These are phyloP conservation scores for Tylopilus orsonianus DNA, from an alignment of 1,284 basidiomycete species.

Conservation along the genomic window DNA sequence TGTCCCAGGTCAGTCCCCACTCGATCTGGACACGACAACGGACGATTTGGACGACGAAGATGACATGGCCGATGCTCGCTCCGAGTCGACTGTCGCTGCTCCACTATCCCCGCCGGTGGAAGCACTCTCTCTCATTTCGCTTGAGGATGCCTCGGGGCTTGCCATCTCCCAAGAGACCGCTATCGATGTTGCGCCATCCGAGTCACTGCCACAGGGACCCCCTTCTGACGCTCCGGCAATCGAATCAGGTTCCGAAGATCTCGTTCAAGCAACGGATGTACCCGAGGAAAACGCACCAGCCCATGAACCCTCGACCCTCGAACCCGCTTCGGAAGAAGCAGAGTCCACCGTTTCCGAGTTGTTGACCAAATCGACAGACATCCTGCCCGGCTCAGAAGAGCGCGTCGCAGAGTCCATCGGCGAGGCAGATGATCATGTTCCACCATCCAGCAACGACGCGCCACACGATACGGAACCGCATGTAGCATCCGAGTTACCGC, in stretches of 20 bases:
- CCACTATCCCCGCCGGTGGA: conserved; percentile 33
- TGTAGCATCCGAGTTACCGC: conserved; percentile 10
- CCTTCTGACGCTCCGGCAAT: conserved; percentile 4
- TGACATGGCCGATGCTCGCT: conserved; percentile 23
- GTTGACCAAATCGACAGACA: conserved; percentile 5
- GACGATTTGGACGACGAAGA: conserved; percentile 30
- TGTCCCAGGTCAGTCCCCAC: conserved; percentile 11
- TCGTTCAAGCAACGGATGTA: neutral
- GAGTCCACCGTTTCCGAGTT: conserved; percentile 2
- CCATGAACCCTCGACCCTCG: conserved; percentile 9
- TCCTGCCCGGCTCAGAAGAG: conserved; percentile 6
- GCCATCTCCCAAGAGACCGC: neutral
- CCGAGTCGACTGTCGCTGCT: conserved; percentile 19
- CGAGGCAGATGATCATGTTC: conserved; percentile 8
- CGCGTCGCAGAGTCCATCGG: neutral
- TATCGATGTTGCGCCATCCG: conserved; percentile 1
- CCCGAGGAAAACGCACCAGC: conserved; percentile 2
- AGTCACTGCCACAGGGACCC: neutral
- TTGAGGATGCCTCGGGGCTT: conserved; percentile 20
- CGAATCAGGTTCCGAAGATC: conserved; percentile 15
- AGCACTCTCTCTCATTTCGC: conserved; percentile 28
- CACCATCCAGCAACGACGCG: conserved; percentile 4
- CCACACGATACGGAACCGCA: conserved; percentile 9
- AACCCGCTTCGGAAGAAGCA: conserved; percentile 8
- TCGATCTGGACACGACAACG: conserved; percentile 13